phyloP scores from a whole-genome alignment of 371 early-diverging fungal genomes.

The Circinella umbellata region DNA sequence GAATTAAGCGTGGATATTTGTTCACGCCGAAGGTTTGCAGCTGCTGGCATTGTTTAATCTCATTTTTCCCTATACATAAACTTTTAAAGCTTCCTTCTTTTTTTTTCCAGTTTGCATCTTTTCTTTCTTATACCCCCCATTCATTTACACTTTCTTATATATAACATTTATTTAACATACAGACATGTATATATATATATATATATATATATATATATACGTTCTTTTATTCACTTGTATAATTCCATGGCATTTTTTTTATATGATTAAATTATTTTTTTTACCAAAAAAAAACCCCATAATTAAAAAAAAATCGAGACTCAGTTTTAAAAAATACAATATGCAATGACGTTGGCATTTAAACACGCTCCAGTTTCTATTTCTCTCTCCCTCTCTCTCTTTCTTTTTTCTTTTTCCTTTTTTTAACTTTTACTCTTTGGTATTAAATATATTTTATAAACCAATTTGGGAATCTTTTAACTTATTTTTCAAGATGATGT shows the following conservation, averaged over 20 bases:
- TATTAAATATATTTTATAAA: too few species aligned
- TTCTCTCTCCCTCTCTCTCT: neutral
- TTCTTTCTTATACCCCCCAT: neutral
- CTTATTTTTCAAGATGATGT: constrained; percentile 7
- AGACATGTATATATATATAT: too few species aligned
- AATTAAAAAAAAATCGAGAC: too few species aligned
- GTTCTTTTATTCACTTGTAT: too few species aligned
- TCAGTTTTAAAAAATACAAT: too few species aligned
- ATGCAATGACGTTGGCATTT: neutral
- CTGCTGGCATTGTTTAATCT: constrained; percentile 45
- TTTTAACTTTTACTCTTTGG: too few species aligned
- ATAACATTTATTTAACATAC: too few species aligned
- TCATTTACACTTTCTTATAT: too few species aligned
- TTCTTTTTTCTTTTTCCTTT: neutral
- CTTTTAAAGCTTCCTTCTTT: neutral
- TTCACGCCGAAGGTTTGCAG: constrained; percentile 27
- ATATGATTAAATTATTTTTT: too few species aligned
- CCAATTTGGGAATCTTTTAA: neutral
- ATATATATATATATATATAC: too few species aligned
- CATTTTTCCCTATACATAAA: constrained; percentile 29
- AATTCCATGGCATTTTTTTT: too few species aligned
- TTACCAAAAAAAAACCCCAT: too few species aligned
- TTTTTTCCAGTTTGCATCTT: neutral
- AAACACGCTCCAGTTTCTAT: neutral
- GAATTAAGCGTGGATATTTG: constrained; percentile 29